Conservation (phyloP, 2,329 filamentous ascomycete genomes). For the Pseudonectria buxi region DNA sequence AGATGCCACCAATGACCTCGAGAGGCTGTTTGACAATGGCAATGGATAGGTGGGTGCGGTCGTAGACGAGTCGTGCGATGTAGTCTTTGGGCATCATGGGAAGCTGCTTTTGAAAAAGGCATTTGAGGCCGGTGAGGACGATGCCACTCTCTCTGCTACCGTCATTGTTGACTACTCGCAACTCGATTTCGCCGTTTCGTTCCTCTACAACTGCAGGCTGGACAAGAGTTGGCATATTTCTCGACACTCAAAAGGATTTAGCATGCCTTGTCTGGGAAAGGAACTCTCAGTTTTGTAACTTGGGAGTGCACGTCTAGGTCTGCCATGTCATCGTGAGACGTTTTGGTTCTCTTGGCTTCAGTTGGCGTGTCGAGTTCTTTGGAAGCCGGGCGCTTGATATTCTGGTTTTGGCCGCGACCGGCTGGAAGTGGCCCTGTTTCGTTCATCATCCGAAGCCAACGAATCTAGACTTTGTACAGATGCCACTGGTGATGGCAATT, state of each 20-base stretch:
- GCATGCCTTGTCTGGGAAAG: slow-evolving; percentile 79
- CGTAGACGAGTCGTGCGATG: slow-evolving; percentile 94
- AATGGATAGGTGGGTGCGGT: slow-evolving; percentile 91
- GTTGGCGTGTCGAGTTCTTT: too few relatives aligned
- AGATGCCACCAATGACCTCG: slow-evolving; percentile 94
- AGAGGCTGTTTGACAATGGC: slow-evolving; percentile 96
- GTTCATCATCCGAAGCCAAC: too few relatives aligned
- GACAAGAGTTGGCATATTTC: slow-evolving; percentile 4
- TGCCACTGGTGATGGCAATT: too few relatives aligned
- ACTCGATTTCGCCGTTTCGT: slow-evolving; percentile 89
- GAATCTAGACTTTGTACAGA: too few relatives aligned
- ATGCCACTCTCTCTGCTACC: slow-evolving; percentile 80
- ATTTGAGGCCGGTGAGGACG: slow-evolving; percentile 91
- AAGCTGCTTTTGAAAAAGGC: slow-evolving; percentile 96
- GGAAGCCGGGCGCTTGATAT: too few relatives aligned
- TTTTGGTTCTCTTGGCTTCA: too few relatives aligned
- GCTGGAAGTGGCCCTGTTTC: too few relatives aligned
- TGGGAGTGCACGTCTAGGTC: too few relatives aligned
- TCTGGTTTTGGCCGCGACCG: too few relatives aligned
- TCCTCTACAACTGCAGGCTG: slow-evolving; percentile 89
- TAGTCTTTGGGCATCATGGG: slow-evolving; percentile 99
- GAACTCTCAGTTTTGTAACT: slow-evolving; percentile 45
- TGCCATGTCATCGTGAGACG: too few relatives aligned
- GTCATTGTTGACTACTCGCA: slow-evolving; percentile 97
- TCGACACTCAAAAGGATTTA: neutral